phyloP scores from a whole-genome alignment of 148 eudicot species.

The Gaultheria prostrata region DNA sequence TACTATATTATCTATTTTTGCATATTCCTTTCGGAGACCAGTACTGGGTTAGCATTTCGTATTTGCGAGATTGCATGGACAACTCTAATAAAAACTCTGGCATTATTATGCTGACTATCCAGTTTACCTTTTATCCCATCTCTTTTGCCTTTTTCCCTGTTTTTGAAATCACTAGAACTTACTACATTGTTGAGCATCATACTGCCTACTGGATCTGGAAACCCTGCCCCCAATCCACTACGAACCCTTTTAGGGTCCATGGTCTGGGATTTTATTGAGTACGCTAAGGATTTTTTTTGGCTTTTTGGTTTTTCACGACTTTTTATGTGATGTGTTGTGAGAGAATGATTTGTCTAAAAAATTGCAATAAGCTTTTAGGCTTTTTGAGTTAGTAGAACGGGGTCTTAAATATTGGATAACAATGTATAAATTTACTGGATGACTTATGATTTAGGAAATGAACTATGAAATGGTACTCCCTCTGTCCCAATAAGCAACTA shows the following conservation, averaged over 20 bases:
- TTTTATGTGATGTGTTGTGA: no score
- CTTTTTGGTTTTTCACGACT: no score
- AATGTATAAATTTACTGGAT: no score
- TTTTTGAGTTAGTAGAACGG: no score
- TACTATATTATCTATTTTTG: not conserved
- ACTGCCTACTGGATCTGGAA: not conserved
- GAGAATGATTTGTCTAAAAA: no score
- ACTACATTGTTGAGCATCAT: not conserved
- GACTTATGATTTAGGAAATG: no score
- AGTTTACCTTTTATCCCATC: not conserved
- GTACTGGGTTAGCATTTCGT: not conserved
- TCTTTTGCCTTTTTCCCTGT: not conserved
- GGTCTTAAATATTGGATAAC: no score
- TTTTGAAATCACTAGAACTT: not conserved
- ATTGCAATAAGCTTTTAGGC: no score
- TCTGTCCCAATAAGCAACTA: no score
- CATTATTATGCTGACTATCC: not conserved
- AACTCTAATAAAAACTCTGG: not conserved
- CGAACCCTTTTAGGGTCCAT: not conserved
- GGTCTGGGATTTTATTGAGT: not conserved
- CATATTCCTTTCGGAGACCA: not conserved
- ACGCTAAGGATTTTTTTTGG: no score
- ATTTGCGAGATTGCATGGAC: not conserved
- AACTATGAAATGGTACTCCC: no score
- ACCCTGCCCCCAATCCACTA: not conserved